These are phyloP conservation scores for Microbotryum saponariae DNA, from an alignment of 1,284 basidiomycete species.

Conservation along the genomic window DNA sequence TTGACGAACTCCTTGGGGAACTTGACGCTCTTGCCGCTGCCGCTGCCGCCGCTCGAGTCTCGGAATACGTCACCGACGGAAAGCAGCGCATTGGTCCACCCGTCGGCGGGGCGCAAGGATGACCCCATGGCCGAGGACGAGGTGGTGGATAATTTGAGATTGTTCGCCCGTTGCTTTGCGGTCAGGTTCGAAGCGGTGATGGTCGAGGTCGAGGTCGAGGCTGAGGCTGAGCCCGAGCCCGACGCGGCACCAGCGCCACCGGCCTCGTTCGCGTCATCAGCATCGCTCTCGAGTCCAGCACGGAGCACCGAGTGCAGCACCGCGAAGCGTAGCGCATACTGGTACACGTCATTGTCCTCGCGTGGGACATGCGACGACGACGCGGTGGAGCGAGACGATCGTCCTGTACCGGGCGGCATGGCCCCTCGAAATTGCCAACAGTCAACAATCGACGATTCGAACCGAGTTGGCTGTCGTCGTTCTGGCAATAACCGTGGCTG, in stretches of 20 bases:
- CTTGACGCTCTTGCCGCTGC: conserved; percentile 65
- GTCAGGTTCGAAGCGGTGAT: not conserved
- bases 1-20: conserved; percentile 89
- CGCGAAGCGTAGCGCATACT: conserved; percentile 28
- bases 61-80: conserved; percentile 70
- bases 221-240: not conserved
- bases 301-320: conserved; percentile 20
- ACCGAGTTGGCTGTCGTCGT: no score
- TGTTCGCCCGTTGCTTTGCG: not conserved
- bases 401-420: conserved; percentile 13
- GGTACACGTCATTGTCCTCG: conserved; percentile 32
- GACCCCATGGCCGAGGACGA: not conserved
- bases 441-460: no score
- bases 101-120: conserved; percentile 23
- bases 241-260: not conserved
- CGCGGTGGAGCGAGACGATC: conserved; percentile 9
- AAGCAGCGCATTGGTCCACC: conserved; percentile 44
- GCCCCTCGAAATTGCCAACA: not conserved
- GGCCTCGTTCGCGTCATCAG: conserved; percentile 7
- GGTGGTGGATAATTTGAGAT: conserved; percentile 2
- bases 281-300: not conserved
- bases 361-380: conserved; percentile 3
- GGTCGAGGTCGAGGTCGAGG: conserved; percentile 4
- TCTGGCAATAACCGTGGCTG: no score
- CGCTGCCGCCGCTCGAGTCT: conserved; percentile 41